Percentiles rank a stretch among this genome's conserved stretches.
Conservation (phyloP, 768 basidiomycete species). For the Xerocomellus chrysenteron region DNA sequence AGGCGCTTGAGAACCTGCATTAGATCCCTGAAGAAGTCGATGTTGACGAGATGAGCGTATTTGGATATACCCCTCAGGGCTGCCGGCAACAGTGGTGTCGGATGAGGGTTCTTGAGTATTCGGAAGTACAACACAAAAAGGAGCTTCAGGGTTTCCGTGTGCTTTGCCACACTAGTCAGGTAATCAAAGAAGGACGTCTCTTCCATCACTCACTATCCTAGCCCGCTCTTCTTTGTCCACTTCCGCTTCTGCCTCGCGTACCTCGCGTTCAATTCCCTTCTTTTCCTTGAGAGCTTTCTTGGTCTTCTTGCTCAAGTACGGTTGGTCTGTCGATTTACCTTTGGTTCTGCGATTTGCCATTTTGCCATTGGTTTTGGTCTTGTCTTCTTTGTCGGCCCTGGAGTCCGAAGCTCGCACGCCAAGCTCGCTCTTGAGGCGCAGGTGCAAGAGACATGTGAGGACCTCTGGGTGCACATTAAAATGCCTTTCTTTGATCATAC, state of each 20-base stretch:
- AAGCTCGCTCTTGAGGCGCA: constrained; percentile 87
- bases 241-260: constrained; percentile 92
- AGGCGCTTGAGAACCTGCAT: constrained; percentile 82
- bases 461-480: constrained; percentile 91
- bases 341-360: constrained; percentile 45
- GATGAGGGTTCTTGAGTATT: constrained; percentile 82
- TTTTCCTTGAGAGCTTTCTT: constrained; percentile 83
- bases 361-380: constrained; percentile 41
- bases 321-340: constrained; percentile 56
- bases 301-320: constrained; percentile 90
- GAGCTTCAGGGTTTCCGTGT: constrained; percentile 97
- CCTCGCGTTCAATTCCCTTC: constrained; percentile 87
- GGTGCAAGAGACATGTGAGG: constrained; percentile 76
- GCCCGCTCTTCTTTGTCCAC: constrained; percentile 90
- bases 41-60: constrained; percentile 95
- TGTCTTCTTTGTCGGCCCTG: constrained; percentile 55
- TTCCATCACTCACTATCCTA: constrained; percentile 57
- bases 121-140: constrained; percentile 97
- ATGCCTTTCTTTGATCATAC: constrained; percentile 92
- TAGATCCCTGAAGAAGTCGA: constrained; percentile 97
- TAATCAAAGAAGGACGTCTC: constrained; percentile 4
- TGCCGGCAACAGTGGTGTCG: constrained; percentile 77
- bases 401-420: constrained; percentile 74
- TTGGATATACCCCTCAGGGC: constrained; percentile 90
- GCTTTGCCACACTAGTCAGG: constrained; percentile 48